These are phyloP conservation scores for Apiospora arundinis DNA, from an alignment of 2,329 filamentous ascomycete genomes.

Conservation along the genomic window DNA sequence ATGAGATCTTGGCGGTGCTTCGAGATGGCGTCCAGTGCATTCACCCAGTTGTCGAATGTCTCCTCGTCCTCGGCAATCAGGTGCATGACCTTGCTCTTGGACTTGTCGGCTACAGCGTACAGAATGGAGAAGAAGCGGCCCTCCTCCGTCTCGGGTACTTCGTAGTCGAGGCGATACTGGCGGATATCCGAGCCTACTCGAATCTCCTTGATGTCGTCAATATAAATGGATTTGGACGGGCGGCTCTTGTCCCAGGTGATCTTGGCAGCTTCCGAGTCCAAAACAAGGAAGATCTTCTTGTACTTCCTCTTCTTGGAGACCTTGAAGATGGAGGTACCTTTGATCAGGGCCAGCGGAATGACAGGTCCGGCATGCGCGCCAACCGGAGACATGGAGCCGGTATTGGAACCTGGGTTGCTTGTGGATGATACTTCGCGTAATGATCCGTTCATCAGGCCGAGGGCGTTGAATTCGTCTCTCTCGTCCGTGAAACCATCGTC, in stretches of 20 bases:
- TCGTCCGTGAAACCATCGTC: constrained; percentile 63
- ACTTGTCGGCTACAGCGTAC: constrained; percentile 79
- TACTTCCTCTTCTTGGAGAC: constrained; percentile 81
- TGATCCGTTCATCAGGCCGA: constrained; percentile 37
- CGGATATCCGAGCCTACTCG: constrained; percentile 82
- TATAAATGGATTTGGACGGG: constrained; percentile 84
- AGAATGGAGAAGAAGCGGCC: constrained; percentile 87
- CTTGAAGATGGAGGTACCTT: constrained; percentile 80
- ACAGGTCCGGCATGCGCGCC: constrained; percentile 68
- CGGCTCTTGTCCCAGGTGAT: constrained; percentile 85
- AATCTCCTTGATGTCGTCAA: constrained; percentile 94
- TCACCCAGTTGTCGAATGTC: constrained; percentile 80
- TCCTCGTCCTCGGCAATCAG: constrained; percentile 79
- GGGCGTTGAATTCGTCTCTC: constrained; percentile 52
- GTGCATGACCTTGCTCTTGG: constrained; percentile 87
- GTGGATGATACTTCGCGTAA: constrained; percentile 54
- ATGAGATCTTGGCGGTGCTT: constrained; percentile 89
- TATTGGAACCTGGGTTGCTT: constrained; percentile 54
- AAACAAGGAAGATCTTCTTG: constrained; percentile 72
- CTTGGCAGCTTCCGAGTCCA: constrained; percentile 84
- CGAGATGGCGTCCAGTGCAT: constrained; percentile 82
- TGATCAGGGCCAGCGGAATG: constrained; percentile 76
- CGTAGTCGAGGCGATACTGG: constrained; percentile 87
- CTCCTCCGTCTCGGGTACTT: constrained; percentile 70
- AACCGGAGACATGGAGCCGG: constrained; percentile 45